Evolutionary conservation across 192 early-diverging fungal genomes (phyloP).

Genomic region (Backusella sp.): DNA sequence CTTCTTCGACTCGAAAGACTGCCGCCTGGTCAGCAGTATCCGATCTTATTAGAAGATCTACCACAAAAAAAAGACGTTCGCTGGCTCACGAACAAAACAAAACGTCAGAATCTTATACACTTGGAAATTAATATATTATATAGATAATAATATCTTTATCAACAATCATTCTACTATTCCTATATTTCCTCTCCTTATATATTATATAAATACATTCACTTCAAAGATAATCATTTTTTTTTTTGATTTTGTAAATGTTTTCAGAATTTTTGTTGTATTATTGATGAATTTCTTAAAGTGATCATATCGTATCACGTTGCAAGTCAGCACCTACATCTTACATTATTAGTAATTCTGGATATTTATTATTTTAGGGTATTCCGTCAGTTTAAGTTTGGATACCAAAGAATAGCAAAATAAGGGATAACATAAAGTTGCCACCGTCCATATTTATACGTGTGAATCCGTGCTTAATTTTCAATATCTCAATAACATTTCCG

Average conservation of each 20-base stretch:
- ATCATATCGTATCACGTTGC: not conserved
- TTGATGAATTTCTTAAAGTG: not conserved
- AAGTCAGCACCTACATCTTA: slow-evolving; percentile 2
- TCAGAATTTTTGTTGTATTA: not conserved
- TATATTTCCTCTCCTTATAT: not conserved
- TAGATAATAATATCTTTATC: not conserved
- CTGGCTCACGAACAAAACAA: slow-evolving; percentile 11
- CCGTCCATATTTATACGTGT: not conserved
- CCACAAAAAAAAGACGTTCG: not conserved
- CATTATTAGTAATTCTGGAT: not conserved
- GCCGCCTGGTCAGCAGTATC: slow-evolving; percentile 1
- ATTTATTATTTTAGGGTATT: slow-evolving; percentile 1
- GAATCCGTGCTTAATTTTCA: not conserved
- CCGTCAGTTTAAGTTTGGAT: not conserved
- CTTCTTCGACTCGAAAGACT: slow-evolving; percentile 1
- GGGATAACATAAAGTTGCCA: not conserved
- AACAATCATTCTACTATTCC: not conserved
- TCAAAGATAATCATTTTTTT: not conserved
- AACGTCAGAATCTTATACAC: slow-evolving; percentile 9
- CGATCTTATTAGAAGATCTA: not conserved
- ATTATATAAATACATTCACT: not conserved
- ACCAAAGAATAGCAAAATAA: not conserved
- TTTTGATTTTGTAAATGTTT: not conserved
- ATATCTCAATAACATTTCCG: not conserved
- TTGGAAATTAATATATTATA: not conserved